Percentiles rank a stretch among this genome's conserved stretches.
Evolutionary conservation across 2,329 filamentous ascomycete species (phyloP).

Genomic region (Colletotrichum siamense): DNA sequence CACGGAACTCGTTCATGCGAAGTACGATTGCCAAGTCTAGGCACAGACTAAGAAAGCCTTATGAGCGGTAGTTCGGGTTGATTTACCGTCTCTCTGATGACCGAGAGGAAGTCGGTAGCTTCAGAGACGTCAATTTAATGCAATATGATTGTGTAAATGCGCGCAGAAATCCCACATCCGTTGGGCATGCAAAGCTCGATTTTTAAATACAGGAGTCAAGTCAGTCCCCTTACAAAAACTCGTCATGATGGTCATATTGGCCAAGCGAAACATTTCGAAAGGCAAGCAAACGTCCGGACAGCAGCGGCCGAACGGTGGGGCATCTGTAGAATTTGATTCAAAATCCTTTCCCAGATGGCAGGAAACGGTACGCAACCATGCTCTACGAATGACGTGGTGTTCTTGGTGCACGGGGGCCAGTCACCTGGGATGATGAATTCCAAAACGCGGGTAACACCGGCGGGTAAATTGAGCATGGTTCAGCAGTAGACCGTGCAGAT

Average conservation of each 20-base stretch:
- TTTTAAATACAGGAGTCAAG: rapidly evolving
- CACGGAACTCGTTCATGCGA: background rate
- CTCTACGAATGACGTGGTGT: background rate
- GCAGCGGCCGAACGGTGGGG: background rate
- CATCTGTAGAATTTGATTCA: background rate
- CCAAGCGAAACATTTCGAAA: background rate
- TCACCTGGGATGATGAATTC: background rate
- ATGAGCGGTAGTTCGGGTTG: background rate
- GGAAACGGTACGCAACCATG: background rate
- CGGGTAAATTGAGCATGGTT: background rate
- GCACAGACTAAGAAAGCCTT: background rate
- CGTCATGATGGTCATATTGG: background rate
- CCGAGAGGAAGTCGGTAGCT: rapidly evolving
- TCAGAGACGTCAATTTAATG: rapidly evolving
- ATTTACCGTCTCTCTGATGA: background rate
- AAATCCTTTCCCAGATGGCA: background rate
- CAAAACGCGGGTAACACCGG: background rate
- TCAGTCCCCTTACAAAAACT: background rate
- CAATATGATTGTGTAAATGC: rapidly evolving
- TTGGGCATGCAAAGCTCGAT: rapidly evolving
- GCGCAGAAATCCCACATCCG: rapidly evolving
- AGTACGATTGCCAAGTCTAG: background rate
- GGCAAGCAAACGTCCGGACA: background rate
- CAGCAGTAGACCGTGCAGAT: background rate
- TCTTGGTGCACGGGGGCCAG: background rate